Conservation (phyloP, 2,329 filamentous ascomycete genomes). For the Pseudogymnoascus sp. region DNA sequence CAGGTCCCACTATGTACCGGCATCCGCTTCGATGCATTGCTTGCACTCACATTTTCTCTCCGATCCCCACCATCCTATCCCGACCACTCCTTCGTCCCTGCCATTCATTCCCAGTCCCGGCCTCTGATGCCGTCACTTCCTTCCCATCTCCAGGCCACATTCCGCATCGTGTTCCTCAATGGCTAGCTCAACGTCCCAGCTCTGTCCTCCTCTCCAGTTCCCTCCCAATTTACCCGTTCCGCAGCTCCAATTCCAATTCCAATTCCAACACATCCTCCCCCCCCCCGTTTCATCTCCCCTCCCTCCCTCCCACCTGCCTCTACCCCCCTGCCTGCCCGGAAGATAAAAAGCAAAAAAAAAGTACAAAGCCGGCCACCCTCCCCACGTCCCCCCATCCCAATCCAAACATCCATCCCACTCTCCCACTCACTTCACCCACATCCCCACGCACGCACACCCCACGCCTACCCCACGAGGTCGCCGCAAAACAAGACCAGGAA, state of each 20-base stretch:
- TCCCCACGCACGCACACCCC: background rate
- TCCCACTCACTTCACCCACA: background rate
- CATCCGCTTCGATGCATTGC: background rate
- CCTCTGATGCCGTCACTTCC: background rate
- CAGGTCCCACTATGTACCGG: background rate
- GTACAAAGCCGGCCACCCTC: background rate
- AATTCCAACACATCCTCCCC: background rate
- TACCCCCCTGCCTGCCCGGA: background rate
- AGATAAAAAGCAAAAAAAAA: slow-evolving; percentile 5
- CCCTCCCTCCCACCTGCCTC: background rate
- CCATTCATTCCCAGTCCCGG: background rate
- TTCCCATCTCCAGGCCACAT: background rate
- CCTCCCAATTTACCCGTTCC: background rate
- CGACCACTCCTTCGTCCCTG: background rate
- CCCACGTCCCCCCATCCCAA: slow-evolving; percentile 3
- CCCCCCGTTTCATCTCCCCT: background rate
- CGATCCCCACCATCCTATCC: background rate
- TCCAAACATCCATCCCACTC: background rate
- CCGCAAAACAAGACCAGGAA: slow-evolving; percentile 3
- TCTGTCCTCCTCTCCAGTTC: background rate
- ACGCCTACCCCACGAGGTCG: background rate
- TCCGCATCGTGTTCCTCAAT: background rate
- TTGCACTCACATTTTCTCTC: background rate
- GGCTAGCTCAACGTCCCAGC: background rate
- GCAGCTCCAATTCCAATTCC: background rate